Evolutionary conservation across 2,329 filamentous ascomycete genomes (phyloP).

Genomic region (Ophiostoma quercus): DNA sequence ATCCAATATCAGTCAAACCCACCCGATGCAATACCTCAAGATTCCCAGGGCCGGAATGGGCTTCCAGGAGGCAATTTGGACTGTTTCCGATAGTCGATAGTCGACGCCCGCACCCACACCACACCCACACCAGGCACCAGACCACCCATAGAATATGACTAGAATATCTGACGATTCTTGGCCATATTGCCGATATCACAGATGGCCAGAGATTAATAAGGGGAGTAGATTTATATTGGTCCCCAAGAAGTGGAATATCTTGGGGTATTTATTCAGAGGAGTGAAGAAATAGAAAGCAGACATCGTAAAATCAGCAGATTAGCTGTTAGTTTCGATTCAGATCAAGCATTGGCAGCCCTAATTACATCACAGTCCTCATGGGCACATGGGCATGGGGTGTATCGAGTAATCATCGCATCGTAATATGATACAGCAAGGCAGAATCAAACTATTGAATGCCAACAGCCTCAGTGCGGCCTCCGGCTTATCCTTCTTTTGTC

Average conservation of each 20-base stretch:
- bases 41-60: neutral
- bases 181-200: conserved; percentile 3
- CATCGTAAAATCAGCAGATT: neutral
- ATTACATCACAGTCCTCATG: neutral
- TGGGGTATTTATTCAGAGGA: no score
- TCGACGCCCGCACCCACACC: neutral
- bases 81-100: neutral
- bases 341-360: conserved; percentile 1
- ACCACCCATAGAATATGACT: neutral
- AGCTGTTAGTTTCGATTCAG: neutral
- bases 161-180: neutral
- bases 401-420: neutral
- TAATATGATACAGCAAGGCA: neutral
- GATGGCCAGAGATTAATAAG: neutral
- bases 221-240: neutral
- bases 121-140: no score
- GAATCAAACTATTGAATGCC: neutral
- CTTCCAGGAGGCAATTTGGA: neutral
- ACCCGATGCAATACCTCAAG: neutral
- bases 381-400: neutral
- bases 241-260: conserved; percentile 1
- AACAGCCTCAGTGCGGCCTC: neutral
- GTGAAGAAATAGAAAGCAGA: neutral
- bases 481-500: neutral
- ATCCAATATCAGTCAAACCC: neutral